Evolutionary conservation across 2,329 filamentous ascomycete species (phyloP).

Genomic region (Paraconiothyrium brasiliense): DNA sequence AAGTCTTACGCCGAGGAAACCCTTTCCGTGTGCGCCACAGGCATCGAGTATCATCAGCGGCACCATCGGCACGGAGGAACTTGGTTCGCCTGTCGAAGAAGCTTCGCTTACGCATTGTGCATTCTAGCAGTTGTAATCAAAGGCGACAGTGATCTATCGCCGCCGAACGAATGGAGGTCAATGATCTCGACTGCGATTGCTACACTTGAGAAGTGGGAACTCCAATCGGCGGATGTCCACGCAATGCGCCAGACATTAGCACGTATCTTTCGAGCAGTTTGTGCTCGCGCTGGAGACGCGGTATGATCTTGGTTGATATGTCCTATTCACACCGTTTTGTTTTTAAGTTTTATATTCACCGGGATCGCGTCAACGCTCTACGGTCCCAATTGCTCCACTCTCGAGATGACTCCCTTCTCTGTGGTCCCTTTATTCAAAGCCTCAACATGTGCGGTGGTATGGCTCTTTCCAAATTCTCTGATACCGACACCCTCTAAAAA

Average conservation of each 20-base stretch:
- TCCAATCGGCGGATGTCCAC: conserved; percentile 4
- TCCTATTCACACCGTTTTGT: no score
- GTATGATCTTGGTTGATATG: neutral
- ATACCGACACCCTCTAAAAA: conserved; percentile 17
- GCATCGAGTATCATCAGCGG: conserved; percentile 5
- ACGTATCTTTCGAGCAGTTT: conserved; percentile 2
- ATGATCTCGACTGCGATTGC: conserved; percentile 7
- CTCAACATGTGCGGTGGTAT: conserved; percentile 8
- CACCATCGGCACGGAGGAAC: conserved; percentile 18
- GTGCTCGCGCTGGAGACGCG: neutral
- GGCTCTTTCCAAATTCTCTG: conserved; percentile 14
- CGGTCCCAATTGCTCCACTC: neutral
- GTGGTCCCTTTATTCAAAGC: neutral
- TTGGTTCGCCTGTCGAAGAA: conserved; percentile 15
- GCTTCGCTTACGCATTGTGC: conserved; percentile 11
- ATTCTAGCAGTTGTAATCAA: conserved; percentile 15
- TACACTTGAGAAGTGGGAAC: conserved; percentile 12
- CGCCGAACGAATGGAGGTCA: conserved; percentile 12
- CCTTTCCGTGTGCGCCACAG: conserved; percentile 9
- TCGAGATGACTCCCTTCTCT: neutral
- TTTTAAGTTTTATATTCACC: neutral
- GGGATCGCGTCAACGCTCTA: neutral
- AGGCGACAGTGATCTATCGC: neutral
- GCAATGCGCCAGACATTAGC: conserved; percentile 10
- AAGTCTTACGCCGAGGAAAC: conserved; percentile 4